These are phyloP conservation scores for Bocquillonia castaneifolia DNA, from an alignment of 441 rosid species.

Conservation along the genomic window DNA sequence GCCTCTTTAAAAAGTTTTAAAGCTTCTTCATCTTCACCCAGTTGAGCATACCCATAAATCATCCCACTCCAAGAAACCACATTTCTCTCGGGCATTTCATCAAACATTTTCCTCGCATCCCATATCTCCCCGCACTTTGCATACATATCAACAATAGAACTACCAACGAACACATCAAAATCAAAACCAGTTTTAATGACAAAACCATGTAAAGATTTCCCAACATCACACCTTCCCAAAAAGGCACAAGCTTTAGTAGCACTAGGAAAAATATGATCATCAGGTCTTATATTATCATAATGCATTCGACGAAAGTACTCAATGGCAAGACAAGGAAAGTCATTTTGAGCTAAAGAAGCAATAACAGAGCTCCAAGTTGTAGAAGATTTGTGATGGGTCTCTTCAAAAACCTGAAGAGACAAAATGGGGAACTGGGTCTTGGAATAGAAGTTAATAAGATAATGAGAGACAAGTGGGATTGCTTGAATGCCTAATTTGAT, in stretches of 20 bases:
- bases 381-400: constrained; percentile 36
- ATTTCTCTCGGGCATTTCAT: constrained; percentile 73
- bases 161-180: constrained; percentile 66
- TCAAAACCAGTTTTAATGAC: constrained; percentile 56
- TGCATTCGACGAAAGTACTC: constrained; percentile 62
- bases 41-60: constrained; percentile 74
- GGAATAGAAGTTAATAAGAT: constrained; percentile 85
- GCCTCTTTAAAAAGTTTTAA: constrained; percentile 60
- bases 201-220: constrained; percentile 56
- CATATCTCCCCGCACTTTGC: constrained; percentile 56
- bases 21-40: constrained; percentile 68
- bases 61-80: constrained; percentile 92
- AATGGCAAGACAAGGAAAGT: constrained; percentile 58
- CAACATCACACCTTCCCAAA: constrained; percentile 48
- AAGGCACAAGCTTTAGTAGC: constrained; percentile 68
- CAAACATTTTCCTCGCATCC: constrained; percentile 60
- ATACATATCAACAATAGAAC: constrained; percentile 80
- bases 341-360: constrained; percentile 74
- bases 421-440: constrained; percentile 59
- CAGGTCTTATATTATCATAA: constrained; percentile 38
- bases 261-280: constrained; percentile 74
- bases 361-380: constrained; percentile 92
- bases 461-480: constrained; percentile 65
- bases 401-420: constrained; percentile 52
- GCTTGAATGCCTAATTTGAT: constrained; percentile 56